Conservation (phyloP, 352 stramenopile species). For the Globisporangium cylindrosporum region DNA sequence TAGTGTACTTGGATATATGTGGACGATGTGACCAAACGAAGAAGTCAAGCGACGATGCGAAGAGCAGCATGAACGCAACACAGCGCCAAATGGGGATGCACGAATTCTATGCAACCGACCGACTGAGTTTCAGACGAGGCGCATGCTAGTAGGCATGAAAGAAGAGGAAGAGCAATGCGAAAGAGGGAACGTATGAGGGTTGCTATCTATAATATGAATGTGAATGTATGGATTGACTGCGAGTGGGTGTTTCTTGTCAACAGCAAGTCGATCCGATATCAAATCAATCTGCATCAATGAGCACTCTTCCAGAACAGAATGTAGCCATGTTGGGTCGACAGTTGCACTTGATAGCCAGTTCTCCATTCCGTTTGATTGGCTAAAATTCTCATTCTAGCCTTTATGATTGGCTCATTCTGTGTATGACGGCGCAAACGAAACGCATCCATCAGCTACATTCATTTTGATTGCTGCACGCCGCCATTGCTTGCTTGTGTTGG, state of each 20-base stretch:
- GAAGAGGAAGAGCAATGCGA: not conserved
- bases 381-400: not conserved
- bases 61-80: not conserved
- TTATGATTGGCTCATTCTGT: not conserved
- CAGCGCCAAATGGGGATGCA: not conserved
- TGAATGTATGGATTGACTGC: constrained; percentile 4
- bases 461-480: not conserved
- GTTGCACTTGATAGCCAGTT: not conserved
- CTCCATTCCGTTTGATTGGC: not conserved
- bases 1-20: not conserved
- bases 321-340: not conserved
- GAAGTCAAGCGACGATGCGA: not conserved
- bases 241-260: not conserved
- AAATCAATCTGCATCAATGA: not conserved
- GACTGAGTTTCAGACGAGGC: not conserved
- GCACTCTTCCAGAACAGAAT: not conserved
- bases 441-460: not conserved
- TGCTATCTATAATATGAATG: constrained; percentile 10
- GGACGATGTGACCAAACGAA: not conserved
- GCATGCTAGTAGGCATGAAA: not conserved
- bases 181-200: not conserved
- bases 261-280: not conserved
- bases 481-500: not conserved
- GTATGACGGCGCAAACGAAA: not conserved
- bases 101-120: too few relatives aligned